Evolutionary conservation across 352 stramenopile genomes (phyloP), one percentile per base, ranked within the genome.

Genomic region (Pythium apleroticum): DNA sequence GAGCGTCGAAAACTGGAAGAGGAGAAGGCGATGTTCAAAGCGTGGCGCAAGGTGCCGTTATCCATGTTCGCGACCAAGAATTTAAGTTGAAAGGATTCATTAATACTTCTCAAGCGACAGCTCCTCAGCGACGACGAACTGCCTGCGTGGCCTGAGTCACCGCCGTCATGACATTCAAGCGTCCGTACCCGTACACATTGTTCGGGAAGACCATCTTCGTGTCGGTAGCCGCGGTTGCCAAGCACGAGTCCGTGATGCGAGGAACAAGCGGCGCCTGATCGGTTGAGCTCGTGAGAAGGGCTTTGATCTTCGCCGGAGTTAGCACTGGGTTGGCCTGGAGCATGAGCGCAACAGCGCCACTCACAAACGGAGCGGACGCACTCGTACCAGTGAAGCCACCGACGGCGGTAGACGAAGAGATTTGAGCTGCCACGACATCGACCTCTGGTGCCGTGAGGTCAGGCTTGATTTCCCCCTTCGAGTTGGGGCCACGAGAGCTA

Each of bases 1-100:
- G 80, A 91, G 27, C 69, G 74, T 0, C 63, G 69, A 27, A 76
- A 76, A 31, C 48, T 90, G 7, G 77, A 76, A 6, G 72, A 80
- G 14, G 85, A 91, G 61, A 89, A 86, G 53, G 62, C 67, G 0
- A 75, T 90, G 53, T 91, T 89, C 60, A 78, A 83, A 50, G 61
- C 73, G 1, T 89, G 81, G 83, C 63, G 66, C 10, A 86, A 76
- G 63, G 43, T 74, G 28, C 69, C 17, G 37, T 0, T 31, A 20
- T 22, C 67, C 61, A 46, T 77, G 55, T 62, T 70, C 50, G 48
- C 25, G 10, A 17, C n/a, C 10, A 27, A 50, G 15, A 24, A n/a
- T 15, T 27, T 22, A 30, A 48, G 41, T 15, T 50, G 43, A 27
- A 50, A 3, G 12, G 3, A 28, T 11, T 12, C 33, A 50, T 50